Evolutionary conservation across 352 stramenopile genomes (phyloP).

Genomic region (Aphanomyces astaci): DNA sequence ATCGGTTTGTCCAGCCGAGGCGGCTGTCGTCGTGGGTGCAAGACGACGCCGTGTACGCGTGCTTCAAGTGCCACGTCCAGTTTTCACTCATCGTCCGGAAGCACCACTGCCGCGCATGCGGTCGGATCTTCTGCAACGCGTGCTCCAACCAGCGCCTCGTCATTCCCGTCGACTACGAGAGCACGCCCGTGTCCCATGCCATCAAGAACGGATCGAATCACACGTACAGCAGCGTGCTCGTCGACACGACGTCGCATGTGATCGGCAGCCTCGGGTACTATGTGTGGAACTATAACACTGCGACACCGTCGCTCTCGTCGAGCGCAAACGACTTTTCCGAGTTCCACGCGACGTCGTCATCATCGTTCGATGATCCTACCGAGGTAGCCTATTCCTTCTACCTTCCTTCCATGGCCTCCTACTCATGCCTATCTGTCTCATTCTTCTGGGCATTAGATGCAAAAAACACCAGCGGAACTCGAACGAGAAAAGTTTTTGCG

Average conservation of each 20-base stretch:
- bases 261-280: constrained; percentile 82
- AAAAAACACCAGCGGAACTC: constrained; percentile 7
- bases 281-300: constrained; percentile 28
- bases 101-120: constrained; percentile 73
- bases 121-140: constrained; percentile 70
- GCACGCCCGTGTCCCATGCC: constrained; percentile 38
- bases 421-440: too few relatives aligned
- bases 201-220: constrained; percentile 17
- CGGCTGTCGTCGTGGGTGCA: constrained; percentile 77
- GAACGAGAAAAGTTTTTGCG: constrained; percentile 14
- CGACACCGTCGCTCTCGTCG: constrained; percentile 7
- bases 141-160: constrained; percentile 79
- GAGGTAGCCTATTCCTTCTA: neutral
- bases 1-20: constrained; percentile 73
- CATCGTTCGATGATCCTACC: neutral
- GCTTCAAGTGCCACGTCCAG: constrained; percentile 76
- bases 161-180: constrained; percentile 72
- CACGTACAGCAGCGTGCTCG: constrained; percentile 54
- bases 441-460: too few relatives aligned
- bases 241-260: constrained; percentile 61
- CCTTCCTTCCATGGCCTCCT: neutral
- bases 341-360: constrained; percentile 1
- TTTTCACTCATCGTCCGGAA: constrained; percentile 77
- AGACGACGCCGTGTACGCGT: constrained; percentile 77
- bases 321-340: constrained; percentile 16